Evolutionary conservation across 371 early-diverging fungal genomes (phyloP).

Genomic region (Choanephora cucurbitarum): DNA sequence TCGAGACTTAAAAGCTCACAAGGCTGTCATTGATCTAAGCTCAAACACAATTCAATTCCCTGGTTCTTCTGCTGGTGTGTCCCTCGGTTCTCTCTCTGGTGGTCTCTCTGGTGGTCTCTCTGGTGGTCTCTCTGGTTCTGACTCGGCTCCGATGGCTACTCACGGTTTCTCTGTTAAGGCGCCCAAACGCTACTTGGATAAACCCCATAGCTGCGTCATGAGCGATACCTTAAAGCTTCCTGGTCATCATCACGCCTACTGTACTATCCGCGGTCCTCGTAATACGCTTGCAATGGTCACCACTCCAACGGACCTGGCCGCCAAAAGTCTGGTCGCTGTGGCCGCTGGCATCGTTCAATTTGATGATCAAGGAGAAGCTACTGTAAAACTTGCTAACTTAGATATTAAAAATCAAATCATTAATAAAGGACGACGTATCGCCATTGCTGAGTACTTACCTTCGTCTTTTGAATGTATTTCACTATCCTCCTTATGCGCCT

Average conservation of each 20-base stretch:
- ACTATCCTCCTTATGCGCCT: too few relatives aligned
- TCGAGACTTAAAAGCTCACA: too few relatives aligned
- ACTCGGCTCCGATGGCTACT: too few relatives aligned
- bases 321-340: conserved; percentile 1
- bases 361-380: neutral
- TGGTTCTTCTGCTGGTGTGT: too few relatives aligned
- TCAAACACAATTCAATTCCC: conserved; percentile 1
- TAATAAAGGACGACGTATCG: conserved; percentile 12
- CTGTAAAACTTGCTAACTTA: neutral
- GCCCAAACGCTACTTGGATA: too few relatives aligned
- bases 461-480: too few relatives aligned
- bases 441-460: conserved; percentile 1
- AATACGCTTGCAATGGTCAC: neutral
- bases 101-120: neutral
- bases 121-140: neutral
- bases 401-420: neutral
- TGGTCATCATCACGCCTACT: conserved; percentile 4
- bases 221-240: too few relatives aligned
- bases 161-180: too few relatives aligned
- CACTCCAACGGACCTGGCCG: neutral
- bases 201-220: too few relatives aligned
- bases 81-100: too few relatives aligned
- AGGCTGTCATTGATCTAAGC: conserved; percentile 1
- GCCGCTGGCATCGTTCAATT: conserved; percentile 8
- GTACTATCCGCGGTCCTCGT: conserved; percentile 4